These are phyloP conservation scores for Tanacetum coccineum DNA, from an alignment of 129 eudicot species.

Conservation along the genomic window DNA sequence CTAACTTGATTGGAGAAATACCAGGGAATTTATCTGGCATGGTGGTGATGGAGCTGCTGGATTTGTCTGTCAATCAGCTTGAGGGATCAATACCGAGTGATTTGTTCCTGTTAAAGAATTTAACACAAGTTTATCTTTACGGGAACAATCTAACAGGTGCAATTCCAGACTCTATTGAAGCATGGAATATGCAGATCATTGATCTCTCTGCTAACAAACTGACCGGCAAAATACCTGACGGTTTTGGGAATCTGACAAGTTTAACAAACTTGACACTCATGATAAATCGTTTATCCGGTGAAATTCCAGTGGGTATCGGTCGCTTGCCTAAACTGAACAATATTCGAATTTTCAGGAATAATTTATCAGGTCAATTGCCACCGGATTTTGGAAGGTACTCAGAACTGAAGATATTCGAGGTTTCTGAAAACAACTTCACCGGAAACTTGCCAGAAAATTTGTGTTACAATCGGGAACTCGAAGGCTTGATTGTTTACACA, in stretches of 20 bases:
- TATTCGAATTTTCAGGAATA: constrained; percentile 40
- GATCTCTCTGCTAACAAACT: constrained; percentile 57
- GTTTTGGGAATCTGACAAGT: constrained; percentile 41
- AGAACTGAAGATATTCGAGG: constrained; percentile 43
- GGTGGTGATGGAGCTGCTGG: constrained; percentile 49
- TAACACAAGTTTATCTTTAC: constrained; percentile 45
- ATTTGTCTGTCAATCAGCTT: constrained; percentile 41
- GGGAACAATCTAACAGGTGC: constrained; percentile 45
- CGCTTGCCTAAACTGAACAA: constrained; percentile 44
- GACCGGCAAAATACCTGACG: constrained; percentile 56
- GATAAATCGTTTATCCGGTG: constrained; percentile 60
- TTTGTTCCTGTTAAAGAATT: constrained; percentile 54
- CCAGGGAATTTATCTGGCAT: constrained; percentile 45
- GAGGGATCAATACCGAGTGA: constrained; percentile 55
- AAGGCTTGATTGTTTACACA: constrained; percentile 40
- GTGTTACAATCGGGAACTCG: constrained; percentile 42
- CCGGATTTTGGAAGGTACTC: constrained; percentile 73
- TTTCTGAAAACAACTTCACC: constrained; percentile 37
- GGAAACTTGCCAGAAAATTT: constrained; percentile 55
- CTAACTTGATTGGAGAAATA: constrained; percentile 63
- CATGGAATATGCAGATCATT: constrained; percentile 40
- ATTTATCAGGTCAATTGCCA: constrained; percentile 58
- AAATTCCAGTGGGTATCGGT: constrained; percentile 50
- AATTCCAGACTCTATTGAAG: constrained; percentile 52
- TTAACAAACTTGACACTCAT: constrained; percentile 47